Base-by-base conservation (phyloP, 2,329 filamentous ascomycete species). In the Chaetomium strumarium region DNA sequence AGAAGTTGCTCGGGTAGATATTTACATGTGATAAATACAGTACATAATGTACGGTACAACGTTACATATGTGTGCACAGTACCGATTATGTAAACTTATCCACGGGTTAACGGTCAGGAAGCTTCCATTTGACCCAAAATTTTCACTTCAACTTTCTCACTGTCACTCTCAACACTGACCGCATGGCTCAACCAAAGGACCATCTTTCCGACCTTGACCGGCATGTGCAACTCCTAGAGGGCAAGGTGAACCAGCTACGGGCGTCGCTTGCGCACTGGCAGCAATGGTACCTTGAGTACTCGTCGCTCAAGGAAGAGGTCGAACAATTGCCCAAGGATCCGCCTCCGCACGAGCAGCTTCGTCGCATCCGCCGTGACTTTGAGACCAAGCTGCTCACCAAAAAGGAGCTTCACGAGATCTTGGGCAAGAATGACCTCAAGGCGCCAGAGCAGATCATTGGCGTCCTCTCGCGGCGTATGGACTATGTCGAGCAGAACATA, bases 221-320 rank as follows among this genome's bases (percentile, higher is more conserved):
- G 56, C 88, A 92, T 64, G 81, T 88, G 14, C 74, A 79, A 59
- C 78, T 84, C 55, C 83, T 97, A 8, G 88, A 96, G 68, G 79
- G 83, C 36, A 90, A 85, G 58, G 79, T 95, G 43, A 72, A 77
- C 46, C 83, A 89, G 66, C 79, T 97, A 17, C 81, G 81, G 51
- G 82, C 86, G 63, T 84, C 87, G 7, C 77, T 97, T 49, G 83
- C 84, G 57, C 86, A 95, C 72, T 99, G 92, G 92, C 86, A 88
- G 58, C 85, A 84, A 50, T 95, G 88, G 81, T 91, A 95, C 67
- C 83, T 87, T 44, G 92, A 97, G 67, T 97, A 97, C 68, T 89
- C 96, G 66, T 82, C 85, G 20, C 77, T 97, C 56, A 90, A 88
- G 66, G 89, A 95, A 66, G 89, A 95, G 63, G 79, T 97, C 30